Evolutionary conservation across 148 eudicot genomes (phyloP), one percentile per base, ranked within the genome.

Genomic region (Polygonum maritimum): DNA sequence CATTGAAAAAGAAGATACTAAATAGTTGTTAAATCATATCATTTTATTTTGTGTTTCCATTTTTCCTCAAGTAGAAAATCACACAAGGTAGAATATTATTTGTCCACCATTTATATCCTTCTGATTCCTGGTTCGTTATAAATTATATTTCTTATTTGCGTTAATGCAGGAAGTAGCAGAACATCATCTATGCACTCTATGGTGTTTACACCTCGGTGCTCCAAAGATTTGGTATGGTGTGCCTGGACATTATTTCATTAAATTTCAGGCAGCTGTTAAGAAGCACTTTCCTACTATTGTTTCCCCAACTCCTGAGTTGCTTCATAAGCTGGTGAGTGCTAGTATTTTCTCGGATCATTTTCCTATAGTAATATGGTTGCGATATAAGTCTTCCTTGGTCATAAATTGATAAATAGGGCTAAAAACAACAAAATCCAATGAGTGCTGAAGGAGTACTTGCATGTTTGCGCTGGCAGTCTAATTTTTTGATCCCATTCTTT

Each of bases 151-250:
- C 7, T 12, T 44, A n/a, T 11, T 67, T 72, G 4, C n/a, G 8
- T 75, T 36, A 6, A 57, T 36, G 77, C 89, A 91, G 95, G 84
- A 81, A 76, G 81, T 81, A 76, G 87, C 86, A 86, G 88, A 88
- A 76, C 98, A 91, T 79, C 83, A 79, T 69, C 80, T 91, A 73
- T 94, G 89, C 78, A 83, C 90, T 63, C 77, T 94, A n/a, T 76
- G 65, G 71, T 94, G 89, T 82, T 44, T 85, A 78, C 90, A 89
- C 80, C 48, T 79, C 47, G 97, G 97, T 69, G 86, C 84, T 40
- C 89, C 97, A 44, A 91, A 82, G 85, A 82, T 94, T 55, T 94
- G 94, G 92, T 94, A 91, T 70, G 81, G 91, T 73, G 76, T 83
- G 73, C 87, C 98, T 47, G 86, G 85, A 74, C 76, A 73, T 75